Conservation (phyloP, 2,329 filamentous ascomycete genomes). For the Penicillium glabrum region DNA sequence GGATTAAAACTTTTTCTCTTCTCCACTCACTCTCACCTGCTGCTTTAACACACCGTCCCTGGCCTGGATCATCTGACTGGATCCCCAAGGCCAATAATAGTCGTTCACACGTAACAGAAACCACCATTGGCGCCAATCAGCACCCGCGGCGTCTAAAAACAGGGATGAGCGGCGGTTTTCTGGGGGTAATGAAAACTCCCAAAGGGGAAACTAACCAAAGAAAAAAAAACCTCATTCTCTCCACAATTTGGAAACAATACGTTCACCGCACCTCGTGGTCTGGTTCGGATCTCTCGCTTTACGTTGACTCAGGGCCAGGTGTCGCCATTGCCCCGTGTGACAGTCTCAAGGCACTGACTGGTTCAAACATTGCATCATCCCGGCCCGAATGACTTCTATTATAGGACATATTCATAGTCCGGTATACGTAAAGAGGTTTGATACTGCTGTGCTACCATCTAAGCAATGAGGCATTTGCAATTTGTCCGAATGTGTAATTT, state of each 20-base stretch:
- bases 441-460: constrained; percentile 4
- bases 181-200: constrained; percentile 15
- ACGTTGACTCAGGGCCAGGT: neutral
- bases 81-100: constrained; percentile 12
- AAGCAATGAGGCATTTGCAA: constrained; percentile 9
- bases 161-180: constrained; percentile 24
- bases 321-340: constrained; percentile 10
- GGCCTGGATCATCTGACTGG: constrained; percentile 35
- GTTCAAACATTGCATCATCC: constrained; percentile 10
- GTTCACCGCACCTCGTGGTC: constrained; percentile 16
- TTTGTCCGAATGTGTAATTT: neutral
- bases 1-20: neutral
- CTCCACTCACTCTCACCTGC: constrained; percentile 1
- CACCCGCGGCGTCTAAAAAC: constrained; percentile 9
- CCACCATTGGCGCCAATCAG: constrained; percentile 29
- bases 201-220: constrained; percentile 3
- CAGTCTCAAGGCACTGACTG: neutral
- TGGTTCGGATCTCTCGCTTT: constrained; percentile 7
- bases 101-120: constrained; percentile 41
- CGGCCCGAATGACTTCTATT: neutral
- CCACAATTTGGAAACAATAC: neutral
- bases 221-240: constrained; percentile 14
- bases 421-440: neutral
- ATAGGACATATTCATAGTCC: neutral
- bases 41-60: neutral